Conservation (phyloP, 1,284 basidiomycete species). For the Ustilago curta region DNA sequence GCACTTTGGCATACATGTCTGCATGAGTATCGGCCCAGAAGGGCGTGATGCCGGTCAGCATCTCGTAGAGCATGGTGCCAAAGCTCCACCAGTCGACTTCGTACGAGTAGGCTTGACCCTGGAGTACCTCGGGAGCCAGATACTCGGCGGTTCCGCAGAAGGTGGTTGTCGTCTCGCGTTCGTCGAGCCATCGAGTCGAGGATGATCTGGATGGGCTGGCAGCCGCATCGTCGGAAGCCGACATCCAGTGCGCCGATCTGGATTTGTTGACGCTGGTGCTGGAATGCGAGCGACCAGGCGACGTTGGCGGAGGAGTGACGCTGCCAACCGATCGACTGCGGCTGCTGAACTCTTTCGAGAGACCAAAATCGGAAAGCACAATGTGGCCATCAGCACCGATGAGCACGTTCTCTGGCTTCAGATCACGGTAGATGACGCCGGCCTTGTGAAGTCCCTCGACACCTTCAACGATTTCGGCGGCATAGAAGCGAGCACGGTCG, state of each 20-base stretch:
- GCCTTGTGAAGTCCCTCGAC: slow-evolving; percentile 98
- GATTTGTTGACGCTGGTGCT: slow-evolving; percentile 74
- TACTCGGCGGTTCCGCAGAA: slow-evolving; percentile 99
- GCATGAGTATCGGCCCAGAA: slow-evolving; percentile 96
- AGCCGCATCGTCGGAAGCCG: slow-evolving; percentile 75
- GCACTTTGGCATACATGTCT: slow-evolving; percentile 91
- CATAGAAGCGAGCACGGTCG: slow-evolving; percentile 96
- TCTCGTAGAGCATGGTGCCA: slow-evolving; percentile 98
- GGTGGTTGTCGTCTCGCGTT: slow-evolving; percentile 96
- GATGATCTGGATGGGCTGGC: slow-evolving; percentile 26
- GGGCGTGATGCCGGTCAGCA: slow-evolving; percentile 98
- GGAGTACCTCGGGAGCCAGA: slow-evolving; percentile 98
- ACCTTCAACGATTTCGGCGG: slow-evolving; percentile 97
- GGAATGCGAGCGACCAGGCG: slow-evolving; percentile 56
- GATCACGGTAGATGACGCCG: slow-evolving; percentile 98
- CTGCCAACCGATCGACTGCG: slow-evolving; percentile 80
- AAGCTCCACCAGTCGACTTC: slow-evolving; percentile 99
- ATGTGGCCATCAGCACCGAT: slow-evolving; percentile 98
- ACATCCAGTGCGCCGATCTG: slow-evolving; percentile 89
- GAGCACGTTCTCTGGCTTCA: slow-evolving; percentile 99
- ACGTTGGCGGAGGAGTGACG: slow-evolving; percentile 83
- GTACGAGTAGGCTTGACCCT: slow-evolving; percentile 94
- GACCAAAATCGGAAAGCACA: slow-evolving; percentile 99
- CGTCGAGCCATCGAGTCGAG: slow-evolving; percentile 89
- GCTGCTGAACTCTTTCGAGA: slow-evolving; percentile 79